A percentile compares a stretch with the other conserved stretches of the same genome.
Conservation (phyloP, 2,329 filamentous ascomycete genomes). For the Hortaea werneckii region DNA sequence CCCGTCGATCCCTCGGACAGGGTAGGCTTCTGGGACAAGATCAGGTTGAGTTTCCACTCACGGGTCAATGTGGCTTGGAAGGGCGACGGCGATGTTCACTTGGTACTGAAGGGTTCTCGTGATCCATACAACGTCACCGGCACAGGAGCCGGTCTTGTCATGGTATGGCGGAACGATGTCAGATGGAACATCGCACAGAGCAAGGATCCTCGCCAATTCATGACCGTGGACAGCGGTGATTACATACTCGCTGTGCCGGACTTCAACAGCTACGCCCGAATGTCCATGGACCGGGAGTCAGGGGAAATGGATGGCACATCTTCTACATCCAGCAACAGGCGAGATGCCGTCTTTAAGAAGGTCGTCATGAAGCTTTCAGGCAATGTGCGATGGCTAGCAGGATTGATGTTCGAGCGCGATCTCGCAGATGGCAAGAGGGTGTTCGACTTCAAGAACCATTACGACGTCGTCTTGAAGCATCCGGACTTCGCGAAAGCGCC, state of each 20-base stretch:
- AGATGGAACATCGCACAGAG: slow-evolving; percentile 74
- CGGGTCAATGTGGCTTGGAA: slow-evolving; percentile 84
- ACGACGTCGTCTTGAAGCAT: slow-evolving; percentile 77
- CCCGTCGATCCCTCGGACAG: slow-evolving; percentile 87
- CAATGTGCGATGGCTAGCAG: slow-evolving; percentile 85
- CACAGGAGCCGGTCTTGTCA: slow-evolving; percentile 86
- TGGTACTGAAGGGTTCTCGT: slow-evolving; percentile 77
- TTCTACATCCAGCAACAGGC: slow-evolving; percentile 53
- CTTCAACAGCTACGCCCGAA: slow-evolving; percentile 76
- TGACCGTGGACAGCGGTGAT: slow-evolving; percentile 91
- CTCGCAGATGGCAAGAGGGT: slow-evolving; percentile 61
- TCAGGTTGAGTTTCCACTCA: slow-evolving; percentile 87
- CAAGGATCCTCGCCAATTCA: slow-evolving; percentile 82
- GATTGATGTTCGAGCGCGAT: slow-evolving; percentile 84
- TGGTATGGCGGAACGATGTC: slow-evolving; percentile 97
- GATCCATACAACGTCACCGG: slow-evolving; percentile 92
- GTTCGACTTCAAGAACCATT: slow-evolving; percentile 87
- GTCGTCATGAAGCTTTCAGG: slow-evolving; percentile 98
- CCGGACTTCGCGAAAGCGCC: slow-evolving; percentile 58
- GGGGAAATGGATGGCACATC: slow-evolving; percentile 48
- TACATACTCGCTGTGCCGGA: slow-evolving; percentile 92
- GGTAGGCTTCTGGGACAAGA: slow-evolving; percentile 98
- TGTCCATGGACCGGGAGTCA: slow-evolving; percentile 40
- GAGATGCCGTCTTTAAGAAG: slow-evolving; percentile 87
- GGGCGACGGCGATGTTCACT: slow-evolving; percentile 87